Evolutionary conservation across 2,329 filamentous ascomycete species (phyloP).

Genomic region (Byssothecium circinans): DNA sequence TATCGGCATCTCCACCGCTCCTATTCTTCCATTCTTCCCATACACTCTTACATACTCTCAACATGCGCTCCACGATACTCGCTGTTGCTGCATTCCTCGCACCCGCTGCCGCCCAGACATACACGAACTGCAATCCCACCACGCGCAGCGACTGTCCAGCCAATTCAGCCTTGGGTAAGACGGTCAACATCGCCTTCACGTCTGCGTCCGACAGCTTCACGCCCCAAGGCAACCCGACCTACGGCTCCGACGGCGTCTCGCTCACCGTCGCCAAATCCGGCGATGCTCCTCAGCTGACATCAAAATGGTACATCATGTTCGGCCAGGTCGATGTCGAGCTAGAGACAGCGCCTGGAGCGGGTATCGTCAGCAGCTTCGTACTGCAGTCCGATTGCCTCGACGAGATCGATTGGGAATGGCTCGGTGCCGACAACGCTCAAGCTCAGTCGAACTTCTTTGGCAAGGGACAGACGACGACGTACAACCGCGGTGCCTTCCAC

Average conservation of each 20-base stretch:
- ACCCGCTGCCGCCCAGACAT: constrained; percentile 55
- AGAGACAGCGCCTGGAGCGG: constrained; percentile 82
- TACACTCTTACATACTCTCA: constrained; percentile 8
- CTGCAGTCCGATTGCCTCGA: constrained; percentile 89
- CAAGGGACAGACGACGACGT: constrained; percentile 82
- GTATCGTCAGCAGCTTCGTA: constrained; percentile 91
- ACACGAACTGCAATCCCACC: constrained; percentile 59
- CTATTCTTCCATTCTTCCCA: background rate
- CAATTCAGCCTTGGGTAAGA: constrained; percentile 78
- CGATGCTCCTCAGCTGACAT: constrained; percentile 82
- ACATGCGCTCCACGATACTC: constrained; percentile 40
- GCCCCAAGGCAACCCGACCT: constrained; percentile 68
- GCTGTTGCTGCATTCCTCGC: constrained; percentile 45
- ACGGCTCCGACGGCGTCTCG: constrained; percentile 73
- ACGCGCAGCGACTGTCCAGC: constrained; percentile 65
- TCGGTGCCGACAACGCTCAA: constrained; percentile 73
- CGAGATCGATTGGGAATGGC: constrained; percentile 97
- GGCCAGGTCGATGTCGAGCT: constrained; percentile 83
- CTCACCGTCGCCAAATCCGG: constrained; percentile 79
- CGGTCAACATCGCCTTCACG: constrained; percentile 83
- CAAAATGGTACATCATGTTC: constrained; percentile 99
- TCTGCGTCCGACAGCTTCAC: constrained; percentile 77
- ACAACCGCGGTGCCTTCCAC: constrained; percentile 85
- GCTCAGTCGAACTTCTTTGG: constrained; percentile 99
- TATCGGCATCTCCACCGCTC: background rate